Conservation (phyloP, 768 basidiomycete species). For the Leccinum aurantiacum region DNA sequence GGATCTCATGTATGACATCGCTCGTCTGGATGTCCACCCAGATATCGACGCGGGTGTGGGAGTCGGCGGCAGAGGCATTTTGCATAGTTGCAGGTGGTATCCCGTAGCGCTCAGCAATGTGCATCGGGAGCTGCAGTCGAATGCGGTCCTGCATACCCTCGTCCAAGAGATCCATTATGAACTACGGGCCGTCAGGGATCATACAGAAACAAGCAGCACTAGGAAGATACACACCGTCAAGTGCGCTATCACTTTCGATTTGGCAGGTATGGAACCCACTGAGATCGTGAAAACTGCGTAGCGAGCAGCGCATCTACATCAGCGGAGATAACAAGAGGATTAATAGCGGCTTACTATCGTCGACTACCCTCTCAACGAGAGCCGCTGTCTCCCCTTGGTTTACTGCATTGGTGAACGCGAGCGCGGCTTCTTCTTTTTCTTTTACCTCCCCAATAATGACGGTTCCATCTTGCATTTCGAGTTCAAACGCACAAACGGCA, state of each 20-base stretch:
- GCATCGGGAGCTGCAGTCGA: slow-evolving; percentile 54
- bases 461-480: slow-evolving; percentile 45
- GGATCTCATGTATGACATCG: slow-evolving; percentile 40
- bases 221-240: slow-evolving; percentile 39
- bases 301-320: background rate
- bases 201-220: background rate
- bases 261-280: slow-evolving; percentile 50
- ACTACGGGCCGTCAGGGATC: slow-evolving; percentile 31
- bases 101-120: slow-evolving; percentile 55
- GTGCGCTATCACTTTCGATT: slow-evolving; percentile 38
- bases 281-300: slow-evolving; percentile 56
- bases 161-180: slow-evolving; percentile 52
- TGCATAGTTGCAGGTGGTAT: slow-evolving; percentile 39
- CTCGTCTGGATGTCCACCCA: slow-evolving; percentile 49
- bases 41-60: slow-evolving; percentile 40
- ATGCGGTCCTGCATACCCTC: slow-evolving; percentile 48
- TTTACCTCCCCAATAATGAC: slow-evolving; percentile 46
- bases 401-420: slow-evolving; percentile 42
- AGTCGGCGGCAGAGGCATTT: slow-evolving; percentile 29
- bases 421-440: slow-evolving; percentile 45
- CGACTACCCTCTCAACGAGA: slow-evolving; percentile 48
- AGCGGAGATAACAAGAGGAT: background rate
- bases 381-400: slow-evolving; percentile 42
- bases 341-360: slow-evolving; percentile 44
- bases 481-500: slow-evolving; percentile 55